Conservation (phyloP, 768 basidiomycete genomes). For the Dictyophora rubrovolvata region DNA sequence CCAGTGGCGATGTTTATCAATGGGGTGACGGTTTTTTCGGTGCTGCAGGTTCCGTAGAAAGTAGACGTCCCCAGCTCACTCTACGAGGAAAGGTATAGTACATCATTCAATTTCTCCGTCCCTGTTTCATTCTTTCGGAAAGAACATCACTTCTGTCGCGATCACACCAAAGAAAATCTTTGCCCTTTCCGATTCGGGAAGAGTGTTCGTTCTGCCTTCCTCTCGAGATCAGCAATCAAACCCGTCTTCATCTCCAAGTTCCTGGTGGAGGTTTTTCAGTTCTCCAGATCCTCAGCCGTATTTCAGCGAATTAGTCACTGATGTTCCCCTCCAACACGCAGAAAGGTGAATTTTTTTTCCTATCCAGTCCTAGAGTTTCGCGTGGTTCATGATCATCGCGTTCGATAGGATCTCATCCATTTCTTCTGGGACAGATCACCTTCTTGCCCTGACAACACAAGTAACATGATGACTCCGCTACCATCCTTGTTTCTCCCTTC, state of each 20-base stretch:
- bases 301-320: constrained; percentile 47
- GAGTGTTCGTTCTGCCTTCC: constrained; percentile 59
- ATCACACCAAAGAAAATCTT: constrained; percentile 38
- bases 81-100: constrained; percentile 52
- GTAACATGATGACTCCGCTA: neutral
- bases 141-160: constrained; percentile 59
- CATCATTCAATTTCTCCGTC: neutral
- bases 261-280: constrained; percentile 16
- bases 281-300: constrained; percentile 10
- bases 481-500: neutral
- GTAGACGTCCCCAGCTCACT: constrained; percentile 37
- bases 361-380: neutral
- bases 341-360: constrained; percentile 51
- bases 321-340: constrained; percentile 43
- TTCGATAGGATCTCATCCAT: constrained; percentile 57
- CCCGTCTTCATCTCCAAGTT: constrained; percentile 20
- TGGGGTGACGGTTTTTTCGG: constrained; percentile 66
- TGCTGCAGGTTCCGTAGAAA: constrained; percentile 15
- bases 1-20: constrained; percentile 71
- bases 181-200: constrained; percentile 70
- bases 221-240: constrained; percentile 37
- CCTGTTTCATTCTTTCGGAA: neutral
- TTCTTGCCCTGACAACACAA: constrained; percentile 28
- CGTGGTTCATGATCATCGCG: neutral
- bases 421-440: constrained; percentile 52